Base-by-base conservation (phyloP, 2,329 filamentous ascomycete genomes). In the Pseudogymnoascus sp. region DNA sequence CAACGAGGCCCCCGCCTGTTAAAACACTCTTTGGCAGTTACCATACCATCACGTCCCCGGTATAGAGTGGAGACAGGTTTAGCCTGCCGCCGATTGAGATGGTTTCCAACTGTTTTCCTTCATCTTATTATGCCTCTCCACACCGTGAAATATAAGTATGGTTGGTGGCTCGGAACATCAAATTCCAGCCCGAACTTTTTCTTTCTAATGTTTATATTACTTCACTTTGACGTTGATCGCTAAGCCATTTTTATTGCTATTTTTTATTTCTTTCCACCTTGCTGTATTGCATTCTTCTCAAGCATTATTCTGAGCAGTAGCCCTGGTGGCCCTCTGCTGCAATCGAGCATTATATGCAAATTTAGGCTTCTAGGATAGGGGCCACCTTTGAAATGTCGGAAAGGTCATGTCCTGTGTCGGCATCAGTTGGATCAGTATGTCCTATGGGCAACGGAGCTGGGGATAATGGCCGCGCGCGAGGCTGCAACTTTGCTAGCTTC, bases 401-500 rank as follows among this genome's bases (percentile, higher is more conserved):
- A 64, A 65, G 62, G 42, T 67, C 67, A 21, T 68, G 66, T 42
- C 68, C 68, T 33, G 64, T 68, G 50, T 68, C 68, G 11, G 66
- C 40, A 11, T 66, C 65, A 28, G 60, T 64, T 38, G 66, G 65
- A 36, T 63, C 36, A 28, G 65, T 26, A 64, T 68, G 65, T 61
- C 67, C 67, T 38, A 50, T 66, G 42, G 65, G 63, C 11, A 64
- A 59, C 4, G 63, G 61, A 60, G 63, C 61, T 35, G 67, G 62
- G 21, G 66, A 70, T 13, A 61, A 64, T 28, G 73, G 73, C 26
- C 47, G 47, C 7, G 72, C 73, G 2, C 65, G 73, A 63, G 74
- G 73, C 38, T 74, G 74, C 65, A 71, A 73, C 23, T 75, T 75
- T 62, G 70, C 71, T 8, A 72, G 71, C 15, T 74, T 71, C 59